phyloP scores from a whole-genome alignment of 257 asterid species.

The Scutellaria galericulata region DNA sequence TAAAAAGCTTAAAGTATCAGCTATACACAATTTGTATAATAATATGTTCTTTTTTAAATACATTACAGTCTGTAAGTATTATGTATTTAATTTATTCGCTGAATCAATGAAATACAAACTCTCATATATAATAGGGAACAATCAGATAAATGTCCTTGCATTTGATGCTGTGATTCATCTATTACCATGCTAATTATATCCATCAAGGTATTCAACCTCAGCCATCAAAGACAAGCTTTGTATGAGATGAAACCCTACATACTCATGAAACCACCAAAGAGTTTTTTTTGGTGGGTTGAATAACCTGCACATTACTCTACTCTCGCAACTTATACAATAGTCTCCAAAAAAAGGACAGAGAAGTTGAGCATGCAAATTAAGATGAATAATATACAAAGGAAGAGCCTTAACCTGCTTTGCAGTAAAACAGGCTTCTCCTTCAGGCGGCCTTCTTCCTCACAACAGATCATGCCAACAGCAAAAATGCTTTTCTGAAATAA shows the following conservation, averaged over 20 bases:
- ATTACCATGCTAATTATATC: not conserved
- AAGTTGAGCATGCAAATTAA: conserved; percentile 19
- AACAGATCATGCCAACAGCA: conserved; percentile 97
- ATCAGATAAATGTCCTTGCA: not conserved
- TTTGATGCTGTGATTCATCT: not conserved
- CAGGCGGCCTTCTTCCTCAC: conserved; percentile 97
- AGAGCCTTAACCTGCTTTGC: conserved; percentile 76
- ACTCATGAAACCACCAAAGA: conserved; percentile 19
- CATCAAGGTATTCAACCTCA: conserved; percentile 3
- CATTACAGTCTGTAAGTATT: not conserved
- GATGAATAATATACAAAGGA: conserved; percentile 24
- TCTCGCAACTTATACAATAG: conserved; percentile 10
- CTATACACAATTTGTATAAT: not conserved
- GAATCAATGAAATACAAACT: not conserved
- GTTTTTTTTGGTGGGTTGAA: conserved; percentile 21
- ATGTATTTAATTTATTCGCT: not conserved
- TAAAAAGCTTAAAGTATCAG: not conserved
- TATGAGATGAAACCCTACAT: not conserved
- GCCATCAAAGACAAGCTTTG: conserved; percentile 13
- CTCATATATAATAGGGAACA: not conserved
- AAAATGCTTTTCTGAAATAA: conserved; percentile 74
- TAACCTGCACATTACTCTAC: not conserved
- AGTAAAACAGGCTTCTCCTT: conserved; percentile 89
- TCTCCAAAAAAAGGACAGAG: conserved; percentile 19
- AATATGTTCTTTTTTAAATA: not conserved